Evolutionary conservation across 2,329 filamentous ascomycete genomes (phyloP).

Genomic region (Raffaelea albimanens): DNA sequence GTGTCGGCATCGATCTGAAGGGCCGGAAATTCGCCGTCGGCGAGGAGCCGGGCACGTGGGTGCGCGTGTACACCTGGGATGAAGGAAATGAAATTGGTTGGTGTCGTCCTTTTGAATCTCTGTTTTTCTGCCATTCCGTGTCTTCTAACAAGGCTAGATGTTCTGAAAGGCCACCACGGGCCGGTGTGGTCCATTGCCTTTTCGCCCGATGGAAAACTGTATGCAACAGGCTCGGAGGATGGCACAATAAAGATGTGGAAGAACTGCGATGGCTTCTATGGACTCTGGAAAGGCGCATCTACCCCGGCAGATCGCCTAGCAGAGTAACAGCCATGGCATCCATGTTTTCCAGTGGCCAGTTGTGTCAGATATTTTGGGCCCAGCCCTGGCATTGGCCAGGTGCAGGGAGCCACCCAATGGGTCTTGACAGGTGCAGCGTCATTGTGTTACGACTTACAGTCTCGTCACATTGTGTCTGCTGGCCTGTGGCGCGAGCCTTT

Average conservation of each 20-base stretch:
- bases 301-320: slow-evolving; percentile 20
- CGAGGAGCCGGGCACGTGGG: slow-evolving; percentile 89
- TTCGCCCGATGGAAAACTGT: slow-evolving; percentile 90
- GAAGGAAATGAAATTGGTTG: slow-evolving; percentile 67
- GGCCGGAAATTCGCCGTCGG: slow-evolving; percentile 81
- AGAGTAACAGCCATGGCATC: slow-evolving; percentile 23
- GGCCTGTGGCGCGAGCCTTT: too few species aligned
- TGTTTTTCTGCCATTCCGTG: background rate
- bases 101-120: slow-evolving; percentile 16
- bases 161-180: slow-evolving; percentile 93
- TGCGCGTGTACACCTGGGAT: slow-evolving; percentile 86
- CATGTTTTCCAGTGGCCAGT: too few species aligned
- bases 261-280: slow-evolving; percentile 57
- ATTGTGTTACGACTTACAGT: too few species aligned
- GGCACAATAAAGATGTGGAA: slow-evolving; percentile 93
- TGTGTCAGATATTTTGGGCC: too few species aligned
- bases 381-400: too few species aligned
- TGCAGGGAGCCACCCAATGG: too few species aligned
- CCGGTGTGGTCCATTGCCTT: slow-evolving; percentile 95
- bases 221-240: slow-evolving; percentile 93
- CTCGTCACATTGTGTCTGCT: too few species aligned
- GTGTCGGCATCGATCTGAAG: slow-evolving; percentile 76
- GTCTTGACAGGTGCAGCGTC: too few species aligned
- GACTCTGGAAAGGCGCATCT: slow-evolving; percentile 46
- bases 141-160: slow-evolving; percentile 46